Conservation (phyloP, 108 stramenopile species). For the Cyclotella kingstonii region DNA sequence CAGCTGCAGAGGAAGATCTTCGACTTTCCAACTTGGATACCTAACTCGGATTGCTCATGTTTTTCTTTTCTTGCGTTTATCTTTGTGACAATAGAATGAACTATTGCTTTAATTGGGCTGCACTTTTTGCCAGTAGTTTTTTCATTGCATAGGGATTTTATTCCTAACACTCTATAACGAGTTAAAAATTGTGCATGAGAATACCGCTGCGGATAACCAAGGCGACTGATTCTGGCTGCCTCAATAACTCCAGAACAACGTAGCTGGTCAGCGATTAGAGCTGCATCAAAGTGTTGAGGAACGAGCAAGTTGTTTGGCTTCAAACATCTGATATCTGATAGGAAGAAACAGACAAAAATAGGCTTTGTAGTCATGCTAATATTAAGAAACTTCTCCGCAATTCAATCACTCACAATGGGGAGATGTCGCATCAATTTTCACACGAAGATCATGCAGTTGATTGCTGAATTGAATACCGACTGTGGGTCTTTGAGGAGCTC, state of each 20-base stretch:
- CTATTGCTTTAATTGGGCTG: constrained; percentile 24
- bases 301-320: constrained; percentile 81
- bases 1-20: constrained; percentile 81
- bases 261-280: constrained; percentile 78
- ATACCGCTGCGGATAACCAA: constrained; percentile 84
- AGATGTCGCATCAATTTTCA: constrained; percentile 69
- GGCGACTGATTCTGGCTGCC: constrained; percentile 79
- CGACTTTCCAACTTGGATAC: constrained; percentile 87
- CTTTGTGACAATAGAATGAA: constrained; percentile 23
- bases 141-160: constrained; percentile 11
- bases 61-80: constrained; percentile 29
- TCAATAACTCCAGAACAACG: constrained; percentile 86
- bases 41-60: constrained; percentile 36
- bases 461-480: constrained; percentile 76
- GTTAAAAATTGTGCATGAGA: constrained; percentile 59
- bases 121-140: constrained; percentile 8
- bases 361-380: neutral
- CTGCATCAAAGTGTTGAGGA: constrained; percentile 65
- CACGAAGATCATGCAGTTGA: constrained; percentile 61
- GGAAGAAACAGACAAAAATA: neutral
- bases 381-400: neutral
- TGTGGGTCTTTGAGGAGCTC: constrained; percentile 48
- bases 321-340: constrained; percentile 69
- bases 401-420: constrained; percentile 61
- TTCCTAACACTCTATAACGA: constrained; percentile 53